Evolutionary conservation across 495 filamentous ascomycete species (phyloP), one percentile per base, ranked within the genome.

Genomic region (Platismatia glauca): DNA sequence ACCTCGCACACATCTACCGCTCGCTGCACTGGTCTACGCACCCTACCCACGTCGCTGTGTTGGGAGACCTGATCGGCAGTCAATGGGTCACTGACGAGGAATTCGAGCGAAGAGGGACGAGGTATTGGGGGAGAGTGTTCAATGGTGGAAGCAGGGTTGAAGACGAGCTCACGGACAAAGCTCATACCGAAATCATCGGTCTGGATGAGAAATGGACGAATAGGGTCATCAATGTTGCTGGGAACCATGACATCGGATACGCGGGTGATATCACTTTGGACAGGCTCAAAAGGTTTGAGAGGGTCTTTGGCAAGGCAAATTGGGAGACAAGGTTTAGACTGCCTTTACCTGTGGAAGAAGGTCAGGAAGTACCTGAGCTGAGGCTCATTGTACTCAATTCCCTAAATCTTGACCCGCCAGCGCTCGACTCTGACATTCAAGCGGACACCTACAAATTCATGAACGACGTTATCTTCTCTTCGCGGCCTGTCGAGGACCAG

Each of bases 201-300:
- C 74, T 74, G 53, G 74, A 77, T 13, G 74, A 78, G 48, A 80
- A 73, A 27, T 98, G 94, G 94, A 75, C 79, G 18, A 77, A 78
- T 34, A 82, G 88, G 60, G 75, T 97, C 61, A 93, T 97, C 70
- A 92, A 94, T 65, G 80, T 97, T 15, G 89, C 86, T 0, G 94
- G 94, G 0, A 98, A 98, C 71, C 94, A 98, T 68, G 94, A 98
- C 72, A 85, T 97, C 59, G 94, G 94, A 34, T 98, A 98, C 69
- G 89, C 93, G 0, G 94, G 94, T 0, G 94, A 98, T 72, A 79
- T 96, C 61, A 88, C 84, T 59, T 72, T 77, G 39, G 76, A 83
- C 35, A 82, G 90, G 15, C 80, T 95, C 48, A 76, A 83, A 38
- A 81, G 94, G 11, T 98, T 95, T 71, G 89, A 94, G 75, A 71